Percentiles rank a stretch among this genome's conserved stretches.
Conservation (phyloP, 768 basidiomycete species). For the Podaxis sp. region DNA sequence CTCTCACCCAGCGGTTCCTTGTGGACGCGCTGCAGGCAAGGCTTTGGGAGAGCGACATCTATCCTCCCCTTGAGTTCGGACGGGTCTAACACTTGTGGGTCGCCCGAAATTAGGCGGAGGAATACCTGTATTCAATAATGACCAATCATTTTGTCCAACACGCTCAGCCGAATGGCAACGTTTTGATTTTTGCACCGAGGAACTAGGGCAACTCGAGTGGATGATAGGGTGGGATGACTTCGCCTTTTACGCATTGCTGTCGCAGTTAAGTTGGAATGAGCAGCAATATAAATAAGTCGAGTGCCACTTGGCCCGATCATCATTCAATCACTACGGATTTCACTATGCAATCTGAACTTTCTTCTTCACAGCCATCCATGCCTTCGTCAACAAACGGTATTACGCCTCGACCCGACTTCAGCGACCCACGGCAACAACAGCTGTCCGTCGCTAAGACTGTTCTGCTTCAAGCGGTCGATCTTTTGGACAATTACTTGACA, state of each 20-base stretch:
- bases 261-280: neutral
- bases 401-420: constrained; percentile 15
- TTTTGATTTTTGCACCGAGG: neutral
- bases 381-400: constrained; percentile 20
- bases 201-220: neutral
- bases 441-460: constrained; percentile 64
- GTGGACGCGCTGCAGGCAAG: constrained; percentile 31
- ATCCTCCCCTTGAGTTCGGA: constrained; percentile 82
- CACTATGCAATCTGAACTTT: constrained; percentile 20
- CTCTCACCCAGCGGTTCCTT: constrained; percentile 53
- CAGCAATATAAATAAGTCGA: constrained; percentile 18
- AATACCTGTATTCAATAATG: constrained; percentile 35
- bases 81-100: constrained; percentile 45
- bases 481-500: constrained; percentile 61
- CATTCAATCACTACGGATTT: constrained; percentile 9
- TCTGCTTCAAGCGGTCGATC: constrained; percentile 67
- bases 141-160: constrained; percentile 2
- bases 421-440: constrained; percentile 43
- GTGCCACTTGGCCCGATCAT: constrained; percentile 20
- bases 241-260: neutral
- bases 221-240: neutral
- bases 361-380: constrained; percentile 18
- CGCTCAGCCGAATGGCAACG: constrained; percentile 6
- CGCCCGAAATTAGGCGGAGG: constrained; percentile 80
- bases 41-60: constrained; percentile 58